Conservation (phyloP, 495 filamentous ascomycete species). For the Aspergillus conjunctus region DNA sequence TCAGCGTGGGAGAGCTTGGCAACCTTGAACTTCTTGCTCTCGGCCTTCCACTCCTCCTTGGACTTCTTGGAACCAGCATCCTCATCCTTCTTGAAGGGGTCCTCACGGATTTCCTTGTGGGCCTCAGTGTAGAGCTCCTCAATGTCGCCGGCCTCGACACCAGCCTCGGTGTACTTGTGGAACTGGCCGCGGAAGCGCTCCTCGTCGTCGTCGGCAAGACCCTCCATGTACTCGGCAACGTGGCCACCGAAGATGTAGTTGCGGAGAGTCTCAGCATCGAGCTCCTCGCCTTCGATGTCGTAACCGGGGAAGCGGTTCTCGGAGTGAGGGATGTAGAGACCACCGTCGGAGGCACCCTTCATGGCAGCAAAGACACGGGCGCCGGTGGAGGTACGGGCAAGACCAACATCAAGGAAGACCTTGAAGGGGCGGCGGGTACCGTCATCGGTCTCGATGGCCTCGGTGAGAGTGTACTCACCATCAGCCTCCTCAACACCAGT, state of each 20-base stretch:
- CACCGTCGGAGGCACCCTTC: constrained; percentile 99
- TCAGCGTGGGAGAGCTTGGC: constrained; percentile 76
- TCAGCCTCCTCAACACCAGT: constrained; percentile 89
- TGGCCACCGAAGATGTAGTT: constrained; percentile 99
- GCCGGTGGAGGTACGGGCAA: constrained; percentile 94
- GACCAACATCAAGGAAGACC: constrained; percentile 96
- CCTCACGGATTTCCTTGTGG: constrained; percentile 95
- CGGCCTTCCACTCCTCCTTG: constrained; percentile 96
- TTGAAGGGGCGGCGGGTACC: constrained; percentile 96
- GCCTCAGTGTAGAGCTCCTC: constrained; percentile 96
- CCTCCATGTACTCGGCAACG: constrained; percentile 99
- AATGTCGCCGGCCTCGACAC: constrained; percentile 91
- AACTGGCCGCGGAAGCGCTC: constrained; percentile 99
- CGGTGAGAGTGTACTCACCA: constrained; percentile 92
- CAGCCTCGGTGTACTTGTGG: constrained; percentile 94
- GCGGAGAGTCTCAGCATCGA: constrained; percentile 93
- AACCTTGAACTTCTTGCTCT: constrained; percentile 84
- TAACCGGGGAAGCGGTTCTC: constrained; percentile 98
- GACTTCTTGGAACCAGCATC: constrained; percentile 78
- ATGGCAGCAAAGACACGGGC: constrained; percentile 98
- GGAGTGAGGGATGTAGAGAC: constrained; percentile 95
- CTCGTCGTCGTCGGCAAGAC: constrained; percentile 98
- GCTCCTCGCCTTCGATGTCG: constrained; percentile 95
- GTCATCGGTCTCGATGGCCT: constrained; percentile 82
- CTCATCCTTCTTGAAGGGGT: constrained; percentile 94